A percentile compares a stretch with the other conserved stretches of the same genome.
phyloP scores from a whole-genome alignment of 257 asterid genomes.

The Nicotiana attenuata region DNA sequence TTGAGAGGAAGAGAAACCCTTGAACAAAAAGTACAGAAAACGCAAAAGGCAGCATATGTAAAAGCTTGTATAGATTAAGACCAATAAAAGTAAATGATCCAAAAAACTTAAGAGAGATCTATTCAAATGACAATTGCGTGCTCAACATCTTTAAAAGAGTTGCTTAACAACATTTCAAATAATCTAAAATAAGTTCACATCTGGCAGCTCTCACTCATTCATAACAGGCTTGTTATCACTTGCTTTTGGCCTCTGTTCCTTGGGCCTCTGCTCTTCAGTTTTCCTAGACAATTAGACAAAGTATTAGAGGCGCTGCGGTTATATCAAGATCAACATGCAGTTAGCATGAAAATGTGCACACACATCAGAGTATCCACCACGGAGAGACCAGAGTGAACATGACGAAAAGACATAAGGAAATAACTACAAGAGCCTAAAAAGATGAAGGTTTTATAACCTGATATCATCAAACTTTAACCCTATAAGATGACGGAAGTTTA shows the following conservation, averaged over 20 bases:
- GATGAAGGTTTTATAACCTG: neutral
- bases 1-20: no score
- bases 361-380: neutral
- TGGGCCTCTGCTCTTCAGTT: constrained; percentile 95
- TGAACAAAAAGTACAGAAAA: no score
- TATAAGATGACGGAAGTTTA: neutral
- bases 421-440: neutral
- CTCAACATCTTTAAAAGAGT: neutral
- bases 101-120: neutral
- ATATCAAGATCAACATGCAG: neutral
- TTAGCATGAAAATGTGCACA: no score
- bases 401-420: neutral
- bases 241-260: constrained; percentile 91
- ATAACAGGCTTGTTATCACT: constrained; percentile 91
- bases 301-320: neutral
- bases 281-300: constrained; percentile 42
- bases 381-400: neutral
- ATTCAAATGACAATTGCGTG: constrained; percentile 12
- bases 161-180: constrained; percentile 8
- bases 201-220: constrained; percentile 50
- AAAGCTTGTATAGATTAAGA: neutral
- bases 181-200: constrained; percentile 8
- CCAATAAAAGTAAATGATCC: neutral
- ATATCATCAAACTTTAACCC: neutral
- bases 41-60: no score